Base-by-base conservation (phyloP, 164 flowering plant genomes). In the Cinnamomum chago region DNA sequence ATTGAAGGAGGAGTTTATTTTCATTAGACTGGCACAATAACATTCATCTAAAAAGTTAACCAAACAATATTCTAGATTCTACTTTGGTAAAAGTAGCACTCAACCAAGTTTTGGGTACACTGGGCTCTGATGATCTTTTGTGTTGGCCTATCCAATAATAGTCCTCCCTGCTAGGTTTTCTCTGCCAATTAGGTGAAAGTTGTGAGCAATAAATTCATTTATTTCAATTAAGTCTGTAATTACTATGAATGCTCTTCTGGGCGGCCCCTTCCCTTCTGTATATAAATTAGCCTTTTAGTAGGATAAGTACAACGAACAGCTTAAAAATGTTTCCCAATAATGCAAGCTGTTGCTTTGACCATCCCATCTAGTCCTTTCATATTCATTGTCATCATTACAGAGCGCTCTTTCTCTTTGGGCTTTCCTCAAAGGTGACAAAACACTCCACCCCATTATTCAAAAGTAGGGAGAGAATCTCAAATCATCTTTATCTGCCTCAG, bases 261-360 rank as follows among this genome's bases (percentile, higher is more conserved):
- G 0, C 35, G 35, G 35, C 5, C 20, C 74, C 47, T 40, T 9
- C 47, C 75, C 78, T 73, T 74, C 73, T 23, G 40, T 27, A 7
- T 65, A 47, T 35, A 6, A 24, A 40, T 28, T 20, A 67, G 11
- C 33, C 55, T 71, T 73, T 58, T 73, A 72, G 67, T 58, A 58
- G 71, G 76, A 65, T 65, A 82, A 83, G 84, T 79, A 80, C 84
- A 78, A 74, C 76, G 78, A 74, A 76, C 80, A 81, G 86, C 81
- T 73, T 75, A 81, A 55, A 58, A 55, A 58, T 79, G 82, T 72
- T 81, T 79, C 72, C 81, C 87, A 87, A 86, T 89, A 84, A 84
- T 86, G 85, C 87, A 80, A 74, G 65, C 64, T 40, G 60, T 25
- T 69, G 58, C 80, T 81, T 86, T 85, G 92, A 88, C 88, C 84